Conservation (phyloP, 805 yeast species). For the Lachancea sp. region DNA sequence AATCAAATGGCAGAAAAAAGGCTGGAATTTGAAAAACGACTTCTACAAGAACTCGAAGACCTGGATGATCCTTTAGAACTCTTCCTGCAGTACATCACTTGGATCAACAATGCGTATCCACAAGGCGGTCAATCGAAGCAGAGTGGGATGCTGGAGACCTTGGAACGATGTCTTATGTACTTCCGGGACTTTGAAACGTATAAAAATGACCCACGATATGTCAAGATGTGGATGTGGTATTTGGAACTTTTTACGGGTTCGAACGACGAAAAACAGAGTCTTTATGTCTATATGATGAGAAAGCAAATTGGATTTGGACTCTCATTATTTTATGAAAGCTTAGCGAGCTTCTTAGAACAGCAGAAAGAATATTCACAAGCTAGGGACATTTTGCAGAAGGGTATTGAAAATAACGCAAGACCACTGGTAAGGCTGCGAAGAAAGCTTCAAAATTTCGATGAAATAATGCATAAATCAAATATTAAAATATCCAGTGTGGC, state of each 20-base stretch:
- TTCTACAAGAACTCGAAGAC: slow-evolving; percentile 45
- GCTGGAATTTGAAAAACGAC: slow-evolving; percentile 42
- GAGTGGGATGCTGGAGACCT: slow-evolving; percentile 55
- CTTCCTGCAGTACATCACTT: slow-evolving; percentile 65
- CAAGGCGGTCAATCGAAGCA: slow-evolving; percentile 54
- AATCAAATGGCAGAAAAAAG: slow-evolving; percentile 31
- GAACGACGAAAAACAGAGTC: slow-evolving; percentile 61
- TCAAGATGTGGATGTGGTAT: slow-evolving; percentile 77
- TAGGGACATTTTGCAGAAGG: slow-evolving; percentile 16
- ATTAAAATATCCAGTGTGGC: slow-evolving; percentile 6
- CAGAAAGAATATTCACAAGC: slow-evolving; percentile 16
- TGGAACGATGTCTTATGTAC: slow-evolving; percentile 66
- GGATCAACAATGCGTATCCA: slow-evolving; percentile 61
- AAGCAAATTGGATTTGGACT: slow-evolving; percentile 63
- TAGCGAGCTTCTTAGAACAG: slow-evolving; percentile 42
- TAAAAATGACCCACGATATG: slow-evolving; percentile 74
- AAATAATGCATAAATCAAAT: slow-evolving; percentile 12
- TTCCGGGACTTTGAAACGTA: slow-evolving; percentile 62
- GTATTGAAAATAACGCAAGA: slow-evolving; percentile 51
- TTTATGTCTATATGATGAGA: slow-evolving; percentile 63
- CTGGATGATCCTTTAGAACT: slow-evolving; percentile 80
- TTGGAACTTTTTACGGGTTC: slow-evolving; percentile 34
- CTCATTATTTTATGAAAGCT: slow-evolving; percentile 72
- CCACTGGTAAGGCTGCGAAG: slow-evolving; percentile 46
- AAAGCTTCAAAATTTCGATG: slow-evolving; percentile 13